Percentiles rank a stretch among this genome's conserved stretches.
phyloP scores from a whole-genome alignment of 495 filamentous ascomycete species.

The Penicillium robsamsonii region DNA sequence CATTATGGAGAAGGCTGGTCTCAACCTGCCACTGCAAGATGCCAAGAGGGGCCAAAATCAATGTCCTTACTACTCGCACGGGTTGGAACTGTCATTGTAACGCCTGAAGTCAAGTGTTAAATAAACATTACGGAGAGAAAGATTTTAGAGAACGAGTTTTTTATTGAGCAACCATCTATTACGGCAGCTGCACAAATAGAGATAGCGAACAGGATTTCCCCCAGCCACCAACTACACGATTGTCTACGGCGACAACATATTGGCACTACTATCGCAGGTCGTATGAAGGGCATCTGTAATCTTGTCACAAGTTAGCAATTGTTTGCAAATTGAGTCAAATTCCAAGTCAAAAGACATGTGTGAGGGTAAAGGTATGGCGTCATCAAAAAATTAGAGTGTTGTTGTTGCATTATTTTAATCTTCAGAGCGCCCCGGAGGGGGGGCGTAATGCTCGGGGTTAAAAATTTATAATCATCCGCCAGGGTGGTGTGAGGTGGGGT shows the following conservation, averaged over 20 bases:
- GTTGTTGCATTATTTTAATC: conserved; percentile 56
- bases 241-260: conserved; percentile 11
- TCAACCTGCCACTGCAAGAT: too few relatives aligned
- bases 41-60: too few relatives aligned
- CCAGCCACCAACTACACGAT: conserved; percentile 3
- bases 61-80: too few relatives aligned
- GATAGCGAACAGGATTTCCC: conserved; percentile 4
- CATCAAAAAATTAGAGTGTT: conserved; percentile 66
- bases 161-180: conserved; percentile 12
- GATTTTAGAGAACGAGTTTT: background rate
- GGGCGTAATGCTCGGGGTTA: conserved; percentile 51
- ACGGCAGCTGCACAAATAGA: conserved; percentile 4
- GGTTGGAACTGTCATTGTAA: too few relatives aligned
- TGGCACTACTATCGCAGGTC: conserved; percentile 7
- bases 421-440: conserved; percentile 40
- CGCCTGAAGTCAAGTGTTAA: too few relatives aligned
- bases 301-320: conserved; percentile 31
- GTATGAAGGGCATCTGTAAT: conserved; percentile 15
- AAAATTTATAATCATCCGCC: conserved; percentile 59
- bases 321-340: conserved; percentile 15
- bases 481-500: conserved; percentile 5
- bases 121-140: too few relatives aligned
- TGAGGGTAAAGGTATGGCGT: conserved; percentile 36
- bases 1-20: too few relatives aligned
- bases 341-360: conserved; percentile 17